phyloP scores from a whole-genome alignment of 805 yeast genomes.

The Saccharomycopsis sp. region DNA sequence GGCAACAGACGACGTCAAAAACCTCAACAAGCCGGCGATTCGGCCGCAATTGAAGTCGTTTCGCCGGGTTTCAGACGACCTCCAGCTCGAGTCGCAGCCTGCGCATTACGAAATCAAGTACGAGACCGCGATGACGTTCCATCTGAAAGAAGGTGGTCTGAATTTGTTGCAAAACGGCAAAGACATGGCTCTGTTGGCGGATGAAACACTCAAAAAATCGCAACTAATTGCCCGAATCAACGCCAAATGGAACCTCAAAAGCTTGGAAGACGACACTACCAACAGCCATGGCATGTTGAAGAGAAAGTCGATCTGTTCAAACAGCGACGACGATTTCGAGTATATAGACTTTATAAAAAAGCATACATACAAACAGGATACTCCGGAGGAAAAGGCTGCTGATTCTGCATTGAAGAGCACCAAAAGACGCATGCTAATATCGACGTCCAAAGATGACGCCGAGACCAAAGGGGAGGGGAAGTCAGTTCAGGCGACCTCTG shows the following conservation, averaged over 20 bases:
- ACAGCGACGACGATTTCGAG: background rate
- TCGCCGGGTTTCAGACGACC: slow-evolving; percentile 30
- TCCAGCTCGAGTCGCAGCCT: slow-evolving; percentile 31
- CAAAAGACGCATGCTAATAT: background rate
- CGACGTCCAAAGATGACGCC: background rate
- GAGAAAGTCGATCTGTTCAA: background rate
- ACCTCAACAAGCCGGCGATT: slow-evolving; percentile 23
- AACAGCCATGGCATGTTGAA: background rate
- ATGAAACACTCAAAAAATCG: slow-evolving; percentile 27
- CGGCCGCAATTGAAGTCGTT: slow-evolving; percentile 33
- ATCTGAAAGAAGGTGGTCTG: slow-evolving; percentile 28
- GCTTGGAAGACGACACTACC: slow-evolving; percentile 2
- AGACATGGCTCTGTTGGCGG: slow-evolving; percentile 8
- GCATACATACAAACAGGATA: too few species aligned
- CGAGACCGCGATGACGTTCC: slow-evolving; percentile 30
- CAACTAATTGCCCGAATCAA: slow-evolving; percentile 33
- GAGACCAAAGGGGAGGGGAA: background rate
- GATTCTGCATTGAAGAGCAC: too few species aligned
- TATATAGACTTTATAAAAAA: background rate
- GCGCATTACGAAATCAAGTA: slow-evolving; percentile 31
- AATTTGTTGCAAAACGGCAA: slow-evolving; percentile 17
- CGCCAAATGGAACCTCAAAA: slow-evolving; percentile 31
- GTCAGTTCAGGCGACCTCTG: background rate
- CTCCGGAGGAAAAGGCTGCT: too few species aligned
- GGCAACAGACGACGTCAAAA: background rate